Evolutionary conservation across 1,284 basidiomycete genomes (phyloP), one percentile per base, ranked within the genome.

Genomic region (Trichosporon sp.): DNA sequence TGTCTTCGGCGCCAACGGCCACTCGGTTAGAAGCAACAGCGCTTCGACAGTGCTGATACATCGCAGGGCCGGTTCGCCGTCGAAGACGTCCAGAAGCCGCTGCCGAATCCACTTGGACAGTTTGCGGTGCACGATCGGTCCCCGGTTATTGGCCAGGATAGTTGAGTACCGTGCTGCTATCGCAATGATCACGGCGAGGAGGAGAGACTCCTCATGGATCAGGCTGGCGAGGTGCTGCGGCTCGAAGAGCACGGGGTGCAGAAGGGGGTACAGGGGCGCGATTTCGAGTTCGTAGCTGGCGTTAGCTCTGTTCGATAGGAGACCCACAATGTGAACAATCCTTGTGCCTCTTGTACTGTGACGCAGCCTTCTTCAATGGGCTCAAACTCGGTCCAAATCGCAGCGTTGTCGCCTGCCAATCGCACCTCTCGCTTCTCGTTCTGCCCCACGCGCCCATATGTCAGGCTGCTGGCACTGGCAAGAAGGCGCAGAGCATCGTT

Each of bases 401-500:
- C 43, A 4, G 14, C 43, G 16, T 46, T n/a, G 43, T 46, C 43
- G 16, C 43, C 43, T 5, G 43, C 43, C 43, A 14, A 46, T 4
- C 43, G 43, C 11, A 46, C 43, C 43, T 46, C 43, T 4, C 43
- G 14, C 43, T 46, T 46, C 43, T 46, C 43, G n/a, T 46, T 46
- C 16, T 46, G 43, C 4, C 43, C 43, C 5, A 46, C 43, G 14
- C 43, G 43, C 16, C 43, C 4, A 37, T 70, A 72, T 12, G 61
- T 51, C 7, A 72, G 66, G 6, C 66, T 68, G 21, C 66, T 68
- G 2, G 71, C 71, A 31, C 51, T 70, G n/a, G 69, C 71, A 10
- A 72, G 69, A 26, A 72, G 67, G 5, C 61, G 37, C n/a, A 72
- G 67, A 46, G 71, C 71, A 16, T 72, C 71, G 32, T 37, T 40